Conservation (phyloP, 2,329 filamentous ascomycete genomes). For the Colletotrichum sublineola region DNA sequence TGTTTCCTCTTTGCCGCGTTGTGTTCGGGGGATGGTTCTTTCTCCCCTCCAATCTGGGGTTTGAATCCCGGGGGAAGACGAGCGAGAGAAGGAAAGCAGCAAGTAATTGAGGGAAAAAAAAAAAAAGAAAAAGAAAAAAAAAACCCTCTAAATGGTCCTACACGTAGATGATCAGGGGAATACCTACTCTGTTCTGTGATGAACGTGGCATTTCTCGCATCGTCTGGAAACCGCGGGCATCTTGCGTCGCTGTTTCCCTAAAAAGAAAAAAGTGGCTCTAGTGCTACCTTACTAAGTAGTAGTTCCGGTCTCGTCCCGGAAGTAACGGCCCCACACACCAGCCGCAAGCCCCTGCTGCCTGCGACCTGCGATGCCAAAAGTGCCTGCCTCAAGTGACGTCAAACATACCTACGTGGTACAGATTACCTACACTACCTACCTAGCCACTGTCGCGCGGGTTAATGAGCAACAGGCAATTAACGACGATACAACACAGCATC, state of each 20-base stretch:
- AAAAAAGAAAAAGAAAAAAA: not conserved
- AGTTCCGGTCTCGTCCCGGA: conserved; percentile 10
- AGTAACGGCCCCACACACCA: conserved; percentile 22
- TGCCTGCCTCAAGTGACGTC: conserved; percentile 28
- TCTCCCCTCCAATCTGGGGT: not conserved
- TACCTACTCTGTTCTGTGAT: too few species aligned
- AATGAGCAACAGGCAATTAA: not conserved
- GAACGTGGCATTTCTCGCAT: conserved; percentile 23
- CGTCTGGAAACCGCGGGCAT: conserved; percentile 31
- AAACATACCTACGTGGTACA: not conserved
- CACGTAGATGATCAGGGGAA: too few species aligned
- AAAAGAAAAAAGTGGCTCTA: not conserved
- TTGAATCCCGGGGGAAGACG: not conserved
- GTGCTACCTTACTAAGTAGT: not conserved
- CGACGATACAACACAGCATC: too few species aligned
- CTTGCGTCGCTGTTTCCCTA: not conserved
- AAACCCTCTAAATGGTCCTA: too few species aligned
- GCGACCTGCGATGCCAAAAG: not conserved
- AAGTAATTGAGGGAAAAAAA: not conserved
- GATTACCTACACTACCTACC: not conserved
- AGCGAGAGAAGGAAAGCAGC: not conserved
- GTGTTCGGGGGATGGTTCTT: not conserved
- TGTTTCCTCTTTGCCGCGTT: conserved; percentile 13
- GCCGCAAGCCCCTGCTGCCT: not conserved
- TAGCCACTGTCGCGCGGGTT: conserved; percentile 1